A percentile compares a stretch with the other conserved stretches of the same genome.
These are phyloP conservation scores for Serendipita sp. DNA, from an alignment of 768 basidiomycete genomes.

Conservation along the genomic window DNA sequence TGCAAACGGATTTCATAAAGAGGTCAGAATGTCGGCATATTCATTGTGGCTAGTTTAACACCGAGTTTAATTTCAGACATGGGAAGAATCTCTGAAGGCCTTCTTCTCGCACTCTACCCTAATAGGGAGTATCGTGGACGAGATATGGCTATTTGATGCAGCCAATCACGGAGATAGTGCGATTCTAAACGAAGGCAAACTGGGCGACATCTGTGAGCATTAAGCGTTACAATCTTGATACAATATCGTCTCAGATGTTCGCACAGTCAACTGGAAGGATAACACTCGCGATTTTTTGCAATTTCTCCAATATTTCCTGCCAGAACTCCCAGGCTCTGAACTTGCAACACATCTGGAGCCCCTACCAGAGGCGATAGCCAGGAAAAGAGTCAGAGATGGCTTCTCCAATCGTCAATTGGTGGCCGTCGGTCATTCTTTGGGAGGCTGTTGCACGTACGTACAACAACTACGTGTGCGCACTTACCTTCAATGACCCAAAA, in stretches of 20 bases:
- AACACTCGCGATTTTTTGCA: slow-evolving; percentile 62
- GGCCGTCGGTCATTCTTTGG: slow-evolving; percentile 69
- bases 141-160: slow-evolving; percentile 72
- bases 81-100: slow-evolving; percentile 49
- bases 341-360: slow-evolving; percentile 13
- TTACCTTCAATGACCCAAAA: neutral
- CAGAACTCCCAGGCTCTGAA: slow-evolving; percentile 18
- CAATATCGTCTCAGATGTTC: neutral
- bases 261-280: slow-evolving; percentile 60
- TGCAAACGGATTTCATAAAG: slow-evolving; percentile 79
- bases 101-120: slow-evolving; percentile 31
- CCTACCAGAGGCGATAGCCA: slow-evolving; percentile 28
- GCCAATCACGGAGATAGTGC: slow-evolving; percentile 77
- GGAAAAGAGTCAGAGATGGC: slow-evolving; percentile 29
- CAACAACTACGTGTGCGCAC: neutral
- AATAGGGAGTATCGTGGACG: slow-evolving; percentile 31
- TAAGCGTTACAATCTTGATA: neutral
- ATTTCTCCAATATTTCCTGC: slow-evolving; percentile 55
- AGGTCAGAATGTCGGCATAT: slow-evolving; percentile 27
- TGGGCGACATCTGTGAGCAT: slow-evolving; percentile 42
- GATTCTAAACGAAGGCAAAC: slow-evolving; percentile 40
- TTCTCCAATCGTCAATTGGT: slow-evolving; percentile 40
- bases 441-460: slow-evolving; percentile 60
- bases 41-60: too few species aligned
- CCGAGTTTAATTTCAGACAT: slow-evolving; percentile 35